Evolutionary conservation across 2,329 filamentous ascomycete species (phyloP).

Genomic region (Hawksworthiomyces lignivorus): DNA sequence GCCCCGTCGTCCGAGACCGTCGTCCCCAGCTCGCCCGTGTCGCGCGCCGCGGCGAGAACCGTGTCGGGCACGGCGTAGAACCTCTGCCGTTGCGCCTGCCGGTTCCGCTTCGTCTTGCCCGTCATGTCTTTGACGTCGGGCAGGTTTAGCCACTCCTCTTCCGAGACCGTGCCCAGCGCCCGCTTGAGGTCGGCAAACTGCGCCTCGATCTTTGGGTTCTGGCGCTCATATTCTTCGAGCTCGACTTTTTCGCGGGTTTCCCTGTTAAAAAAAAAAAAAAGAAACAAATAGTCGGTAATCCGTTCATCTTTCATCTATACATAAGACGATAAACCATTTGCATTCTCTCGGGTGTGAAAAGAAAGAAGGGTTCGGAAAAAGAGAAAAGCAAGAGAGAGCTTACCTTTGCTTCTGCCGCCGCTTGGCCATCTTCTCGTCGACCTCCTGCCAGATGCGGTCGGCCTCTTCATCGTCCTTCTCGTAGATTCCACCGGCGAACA

Average conservation of each 20-base stretch:
- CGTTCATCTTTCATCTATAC: constrained; percentile 62
- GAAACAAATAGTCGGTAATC: constrained; percentile 56
- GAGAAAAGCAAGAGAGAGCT: constrained; percentile 27
- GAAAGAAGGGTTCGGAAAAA: constrained; percentile 4
- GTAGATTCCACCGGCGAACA: constrained; percentile 93
- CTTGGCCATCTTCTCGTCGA: constrained; percentile 95
- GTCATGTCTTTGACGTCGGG: constrained; percentile 96
- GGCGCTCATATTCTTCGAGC: constrained; percentile 88
- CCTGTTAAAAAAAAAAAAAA: constrained; percentile 46
- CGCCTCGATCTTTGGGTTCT: constrained; percentile 96
- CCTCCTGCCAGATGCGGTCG: constrained; percentile 88
- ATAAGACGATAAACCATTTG: constrained; percentile 60
- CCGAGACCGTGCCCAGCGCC: constrained; percentile 76
- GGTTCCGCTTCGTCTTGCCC: constrained; percentile 80
- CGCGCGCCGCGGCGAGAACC: constrained; percentile 79
- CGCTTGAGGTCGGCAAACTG: constrained; percentile 96
- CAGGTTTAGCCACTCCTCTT: constrained; percentile 93
- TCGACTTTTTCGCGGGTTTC: constrained; percentile 91
- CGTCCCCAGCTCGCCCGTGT: constrained; percentile 73
- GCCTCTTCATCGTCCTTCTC: constrained; percentile 98
- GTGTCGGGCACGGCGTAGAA: constrained; percentile 98
- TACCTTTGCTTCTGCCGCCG: constrained; percentile 80
- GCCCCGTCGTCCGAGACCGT: constrained; percentile 76
- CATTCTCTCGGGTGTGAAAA: constrained; percentile 7
- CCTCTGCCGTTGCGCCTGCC: constrained; percentile 71